A percentile compares a stretch with the other conserved stretches of the same genome.
Conservation (phyloP, 495 filamentous ascomycete species). For the Cladorrhinum samala region DNA sequence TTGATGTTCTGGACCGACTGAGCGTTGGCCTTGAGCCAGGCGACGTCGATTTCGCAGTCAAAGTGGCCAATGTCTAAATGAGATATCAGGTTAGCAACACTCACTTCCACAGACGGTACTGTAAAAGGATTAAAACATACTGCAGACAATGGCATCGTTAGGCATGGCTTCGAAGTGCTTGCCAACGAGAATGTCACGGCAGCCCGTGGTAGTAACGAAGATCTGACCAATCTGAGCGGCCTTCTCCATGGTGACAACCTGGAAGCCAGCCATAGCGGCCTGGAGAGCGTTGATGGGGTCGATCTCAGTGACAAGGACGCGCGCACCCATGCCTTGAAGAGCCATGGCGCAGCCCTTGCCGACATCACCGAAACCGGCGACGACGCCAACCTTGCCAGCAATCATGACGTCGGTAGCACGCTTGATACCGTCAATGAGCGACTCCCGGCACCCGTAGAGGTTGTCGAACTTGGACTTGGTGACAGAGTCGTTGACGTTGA, state of each 20-base stretch:
- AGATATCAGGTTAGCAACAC: neutral
- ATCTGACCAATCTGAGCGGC: slow-evolving; percentile 84
- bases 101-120: neutral
- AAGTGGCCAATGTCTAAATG: slow-evolving; percentile 97
- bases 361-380: slow-evolving; percentile 97
- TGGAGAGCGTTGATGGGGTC: slow-evolving; percentile 99
- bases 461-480: slow-evolving; percentile 99
- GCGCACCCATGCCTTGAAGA: slow-evolving; percentile 93
- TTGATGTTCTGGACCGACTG: slow-evolving; percentile 96
- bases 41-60: slow-evolving; percentile 99
- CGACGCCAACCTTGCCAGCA: slow-evolving; percentile 95
- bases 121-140: slow-evolving; percentile 47
- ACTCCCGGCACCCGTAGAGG: slow-evolving; percentile 98
- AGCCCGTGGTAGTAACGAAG: slow-evolving; percentile 98
- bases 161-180: slow-evolving; percentile 95
- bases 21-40: slow-evolving; percentile 94
- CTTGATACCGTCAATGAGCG: slow-evolving; percentile 98
- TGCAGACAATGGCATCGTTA: slow-evolving; percentile 99
- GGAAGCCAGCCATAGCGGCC: slow-evolving; percentile 92
- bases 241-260: slow-evolving; percentile 97
- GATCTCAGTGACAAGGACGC: slow-evolving; percentile 93
- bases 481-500: slow-evolving; percentile 99
- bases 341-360: slow-evolving; percentile 98
- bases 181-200: slow-evolving; percentile 91
- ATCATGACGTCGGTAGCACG: slow-evolving; percentile 99